Percentiles rank a stretch among this genome's conserved stretches.
Evolutionary conservation across 352 stramenopile species (phyloP).

Genomic region (Globisporangium lucens): DNA sequence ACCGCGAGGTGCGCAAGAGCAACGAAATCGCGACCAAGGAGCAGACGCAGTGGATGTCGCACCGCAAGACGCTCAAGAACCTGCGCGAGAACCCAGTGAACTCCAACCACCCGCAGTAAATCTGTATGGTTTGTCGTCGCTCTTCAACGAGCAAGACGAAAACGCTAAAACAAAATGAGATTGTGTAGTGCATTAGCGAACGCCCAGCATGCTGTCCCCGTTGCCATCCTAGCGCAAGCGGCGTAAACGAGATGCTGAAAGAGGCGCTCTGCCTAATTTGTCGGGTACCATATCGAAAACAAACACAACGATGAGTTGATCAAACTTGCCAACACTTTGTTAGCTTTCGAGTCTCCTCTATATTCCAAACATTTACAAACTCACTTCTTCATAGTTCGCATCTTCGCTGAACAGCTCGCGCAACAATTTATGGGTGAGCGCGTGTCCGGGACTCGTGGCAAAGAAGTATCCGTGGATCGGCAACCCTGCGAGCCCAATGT

Average conservation of each 20-base stretch:
- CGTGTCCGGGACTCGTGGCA: constrained; percentile 61
- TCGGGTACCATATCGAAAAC: background rate
- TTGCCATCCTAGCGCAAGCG: background rate
- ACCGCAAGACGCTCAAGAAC: constrained; percentile 42
- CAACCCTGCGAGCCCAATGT: constrained; percentile 49
- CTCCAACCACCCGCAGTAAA: constrained; percentile 9
- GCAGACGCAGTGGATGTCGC: constrained; percentile 45
- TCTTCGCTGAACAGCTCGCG: constrained; percentile 41
- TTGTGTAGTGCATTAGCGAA: background rate
- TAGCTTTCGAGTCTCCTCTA: constrained; percentile 2
- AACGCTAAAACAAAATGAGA: background rate
- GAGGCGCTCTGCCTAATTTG: background rate
- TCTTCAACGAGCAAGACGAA: background rate
- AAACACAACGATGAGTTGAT: background rate
- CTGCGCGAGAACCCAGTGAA: constrained; percentile 46
- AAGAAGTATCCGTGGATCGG: constrained; percentile 68
- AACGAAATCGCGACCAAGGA: constrained; percentile 42
- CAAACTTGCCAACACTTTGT: constrained; percentile 17
- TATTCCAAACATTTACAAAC: background rate
- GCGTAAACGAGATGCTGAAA: background rate
- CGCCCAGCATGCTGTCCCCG: too few species aligned
- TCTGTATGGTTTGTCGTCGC: background rate
- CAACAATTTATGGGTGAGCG: constrained; percentile 57
- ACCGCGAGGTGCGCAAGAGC: constrained; percentile 57
- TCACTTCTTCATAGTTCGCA: constrained; percentile 37